phyloP scores from a whole-genome alignment of 768 basidiomycete species.

The Suillus decipiens region DNA sequence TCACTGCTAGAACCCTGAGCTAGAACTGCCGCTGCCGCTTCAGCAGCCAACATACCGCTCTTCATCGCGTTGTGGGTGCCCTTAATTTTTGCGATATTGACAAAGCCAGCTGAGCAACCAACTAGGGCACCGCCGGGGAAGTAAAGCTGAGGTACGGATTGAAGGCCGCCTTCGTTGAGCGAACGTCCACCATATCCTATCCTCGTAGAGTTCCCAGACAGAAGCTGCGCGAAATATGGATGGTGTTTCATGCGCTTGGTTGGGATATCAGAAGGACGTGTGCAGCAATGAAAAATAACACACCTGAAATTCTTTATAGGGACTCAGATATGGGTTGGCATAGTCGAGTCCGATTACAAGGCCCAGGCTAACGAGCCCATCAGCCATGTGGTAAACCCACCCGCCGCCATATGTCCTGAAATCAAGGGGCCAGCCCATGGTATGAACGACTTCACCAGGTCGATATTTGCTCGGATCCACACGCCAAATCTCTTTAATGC shows the following conservation, averaged over 20 bases:
- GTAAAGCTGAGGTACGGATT: conserved; percentile 81
- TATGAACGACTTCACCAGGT: conserved; percentile 84
- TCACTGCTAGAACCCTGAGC: conserved; percentile 21
- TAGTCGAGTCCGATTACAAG: conserved; percentile 95
- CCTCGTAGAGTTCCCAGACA: conserved; percentile 70
- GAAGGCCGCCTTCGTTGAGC: conserved; percentile 91
- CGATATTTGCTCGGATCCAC: conserved; percentile 64
- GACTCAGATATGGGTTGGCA: conserved; percentile 88
- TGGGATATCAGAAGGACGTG: conserved; percentile 12
- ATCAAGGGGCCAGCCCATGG: conserved; percentile 92
- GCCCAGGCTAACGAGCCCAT: conserved; percentile 85
- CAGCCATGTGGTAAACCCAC: conserved; percentile 95
- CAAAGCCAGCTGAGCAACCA: conserved; percentile 93
- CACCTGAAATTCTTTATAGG: conserved; percentile 92
- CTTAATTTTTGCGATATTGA: conserved; percentile 97
- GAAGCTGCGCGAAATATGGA: conserved; percentile 82
- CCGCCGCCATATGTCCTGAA: conserved; percentile 80
- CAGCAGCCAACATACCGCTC: conserved; percentile 95
- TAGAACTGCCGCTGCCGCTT: conserved; percentile 75
- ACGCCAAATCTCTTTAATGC: conserved; percentile 97
- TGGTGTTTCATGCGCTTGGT: conserved; percentile 91
- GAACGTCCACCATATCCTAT: conserved; percentile 90
- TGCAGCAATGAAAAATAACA: conserved; percentile 21
- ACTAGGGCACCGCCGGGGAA: conserved; percentile 96
- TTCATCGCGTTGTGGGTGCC: conserved; percentile 99